Conservation (phyloP, 148 eudicot genomes). For the Nepenthes gracilis region DNA sequence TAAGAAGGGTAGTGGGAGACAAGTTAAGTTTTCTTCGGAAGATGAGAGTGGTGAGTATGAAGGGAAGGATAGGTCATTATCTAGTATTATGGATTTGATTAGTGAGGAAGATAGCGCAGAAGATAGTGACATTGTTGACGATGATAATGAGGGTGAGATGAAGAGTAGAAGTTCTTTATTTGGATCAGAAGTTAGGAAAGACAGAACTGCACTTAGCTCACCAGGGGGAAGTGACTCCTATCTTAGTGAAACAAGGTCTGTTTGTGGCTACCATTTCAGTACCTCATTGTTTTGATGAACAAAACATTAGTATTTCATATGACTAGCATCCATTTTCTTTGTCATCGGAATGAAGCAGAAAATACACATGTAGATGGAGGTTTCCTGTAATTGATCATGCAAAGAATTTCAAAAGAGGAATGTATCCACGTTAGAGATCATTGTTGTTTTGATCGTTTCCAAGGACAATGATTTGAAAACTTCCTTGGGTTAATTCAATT, state of each 20-base stretch:
- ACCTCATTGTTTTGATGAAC: not conserved
- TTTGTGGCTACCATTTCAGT: not conserved
- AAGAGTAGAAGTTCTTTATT: conserved; percentile 30
- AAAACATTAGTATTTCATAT: not conserved
- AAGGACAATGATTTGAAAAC: too few relatives aligned
- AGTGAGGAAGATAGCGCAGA: conserved; percentile 46
- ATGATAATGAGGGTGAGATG: conserved; percentile 21
- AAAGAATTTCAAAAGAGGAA: too few relatives aligned
- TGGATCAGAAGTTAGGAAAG: conserved; percentile 13
- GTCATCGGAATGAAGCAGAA: too few relatives aligned
- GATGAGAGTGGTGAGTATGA: conserved; percentile 10
- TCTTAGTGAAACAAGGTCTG: conserved; percentile 72
- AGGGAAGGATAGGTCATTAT: conserved; percentile 21
- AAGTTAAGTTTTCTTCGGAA: conserved; percentile 14
- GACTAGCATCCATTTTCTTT: not conserved
- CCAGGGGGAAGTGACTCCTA: conserved; percentile 36
- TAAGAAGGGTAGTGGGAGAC: conserved; percentile 4
- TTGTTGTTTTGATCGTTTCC: too few relatives aligned
- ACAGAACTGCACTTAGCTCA: conserved; percentile 18
- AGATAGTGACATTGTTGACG: conserved; percentile 26
- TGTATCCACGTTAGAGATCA: too few relatives aligned
- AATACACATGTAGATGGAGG: too few relatives aligned
- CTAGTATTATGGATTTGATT: conserved; percentile 47
- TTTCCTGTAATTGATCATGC: too few relatives aligned
- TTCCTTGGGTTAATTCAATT: too few relatives aligned